Conservation (phyloP, 164 flowering plant species). For the Echeveria elegans region DNA sequence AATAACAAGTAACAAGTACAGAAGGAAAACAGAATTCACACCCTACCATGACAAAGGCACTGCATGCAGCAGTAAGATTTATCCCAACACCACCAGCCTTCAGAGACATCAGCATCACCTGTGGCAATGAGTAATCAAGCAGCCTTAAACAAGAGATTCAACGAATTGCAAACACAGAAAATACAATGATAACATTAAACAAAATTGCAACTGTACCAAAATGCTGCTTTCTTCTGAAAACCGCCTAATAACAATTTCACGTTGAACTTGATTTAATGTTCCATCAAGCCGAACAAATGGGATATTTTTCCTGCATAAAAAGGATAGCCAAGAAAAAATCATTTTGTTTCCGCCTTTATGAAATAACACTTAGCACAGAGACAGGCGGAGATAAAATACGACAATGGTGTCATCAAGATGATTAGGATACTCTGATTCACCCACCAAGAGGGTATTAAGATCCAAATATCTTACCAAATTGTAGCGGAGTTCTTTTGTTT, state of each 20-base stretch:
- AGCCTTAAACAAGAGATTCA: not conserved
- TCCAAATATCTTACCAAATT: not conserved
- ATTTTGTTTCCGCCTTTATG: not conserved
- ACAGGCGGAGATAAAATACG: too few species aligned
- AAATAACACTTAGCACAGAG: not conserved
- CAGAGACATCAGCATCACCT: constrained; percentile 89
- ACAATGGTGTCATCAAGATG: too few species aligned
- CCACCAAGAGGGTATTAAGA: not conserved
- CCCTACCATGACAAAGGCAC: constrained; percentile 87
- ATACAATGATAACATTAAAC: not conserved
- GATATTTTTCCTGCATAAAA: constrained; percentile 50
- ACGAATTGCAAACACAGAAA: not conserved
- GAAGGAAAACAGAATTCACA: not conserved
- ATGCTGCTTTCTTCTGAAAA: constrained; percentile 76
- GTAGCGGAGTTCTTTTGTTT: not conserved
- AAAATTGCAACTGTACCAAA: constrained; percentile 29
- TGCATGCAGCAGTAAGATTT: constrained; percentile 90
- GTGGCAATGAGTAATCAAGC: constrained; percentile 6
- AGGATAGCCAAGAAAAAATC: not conserved
- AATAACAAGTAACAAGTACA: not conserved
- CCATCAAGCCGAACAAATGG: constrained; percentile 88
- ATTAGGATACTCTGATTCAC: too few species aligned
- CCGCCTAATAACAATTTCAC: constrained; percentile 75
- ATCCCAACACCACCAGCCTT: constrained; percentile 99
- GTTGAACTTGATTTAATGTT: constrained; percentile 78